Base-by-base conservation (phyloP, 2,329 filamentous ascomycete genomes). In the Fusarium pilosicola region DNA sequence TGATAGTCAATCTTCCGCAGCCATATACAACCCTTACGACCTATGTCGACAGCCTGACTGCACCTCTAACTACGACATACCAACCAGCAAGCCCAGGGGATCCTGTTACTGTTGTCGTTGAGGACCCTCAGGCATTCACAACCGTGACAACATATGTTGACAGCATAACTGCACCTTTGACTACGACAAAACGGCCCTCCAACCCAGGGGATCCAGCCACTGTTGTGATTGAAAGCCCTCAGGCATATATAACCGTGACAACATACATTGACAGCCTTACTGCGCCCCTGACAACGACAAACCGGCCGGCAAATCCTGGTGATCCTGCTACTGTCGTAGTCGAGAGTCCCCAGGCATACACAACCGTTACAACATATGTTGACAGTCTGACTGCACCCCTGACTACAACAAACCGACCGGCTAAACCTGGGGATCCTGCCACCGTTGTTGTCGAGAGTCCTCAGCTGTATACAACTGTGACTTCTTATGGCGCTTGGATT, bases 281-380 rank as follows among this genome's bases (percentile, higher is more conserved):
- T 6, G 38, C 30, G 5, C 54, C 54, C 6, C 0, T 45, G 0
- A 57, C 54, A 13, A 22, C 17, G 4, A 57, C 54, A 17, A 15
- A 34, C 11, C 38, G 22, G 1, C 36, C 54, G 2, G 38, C 54
- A 4, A 42, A 15, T 6, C 22, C 54, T 26, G 54, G 54, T 0
- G 39, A 44, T 20, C 15, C 38, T 26, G 26, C 6, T 0, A 48
- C 45, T 2, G 20, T 48, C 6, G 6, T 48, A 0, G 0, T 48
- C 0, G 45, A 48, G 20, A 22, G 20, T 2, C 45, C 45, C 3
- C 26, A 22, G 20, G 26, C 7, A 12, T 48, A 48, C 4, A 30
- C 24, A 17, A 59, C 56, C 8, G 2, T 13, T 7, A 59, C 56
- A 1, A 59, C 56, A 3, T 59, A 59, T 15, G 12, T 49, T 3